A percentile compares a stretch with the other conserved stretches of the same genome.
Evolutionary conservation across 257 asterid species (phyloP).

Genomic region (Euphrasia confusa): DNA sequence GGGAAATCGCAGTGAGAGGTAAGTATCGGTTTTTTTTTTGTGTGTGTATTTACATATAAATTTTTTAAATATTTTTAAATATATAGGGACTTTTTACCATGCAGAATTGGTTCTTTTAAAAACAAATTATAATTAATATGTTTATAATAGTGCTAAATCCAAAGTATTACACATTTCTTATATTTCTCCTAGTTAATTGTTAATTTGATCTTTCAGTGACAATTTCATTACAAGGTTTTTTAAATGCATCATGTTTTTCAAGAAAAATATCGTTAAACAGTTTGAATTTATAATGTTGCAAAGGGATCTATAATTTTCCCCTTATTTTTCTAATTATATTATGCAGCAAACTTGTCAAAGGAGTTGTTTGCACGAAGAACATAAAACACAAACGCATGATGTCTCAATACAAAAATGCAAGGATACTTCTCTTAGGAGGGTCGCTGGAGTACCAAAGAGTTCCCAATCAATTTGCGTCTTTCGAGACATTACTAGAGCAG

Average conservation of each 20-base stretch:
- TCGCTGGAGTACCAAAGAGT: conserved; percentile 88
- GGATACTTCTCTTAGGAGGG: conserved; percentile 87
- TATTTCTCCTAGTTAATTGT: background rate
- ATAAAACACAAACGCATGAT: conserved; percentile 95
- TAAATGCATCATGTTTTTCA: background rate
- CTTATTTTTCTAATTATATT: background rate
- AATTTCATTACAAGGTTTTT: background rate
- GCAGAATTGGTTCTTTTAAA: background rate
- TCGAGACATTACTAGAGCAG: conserved; percentile 81
- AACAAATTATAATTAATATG: too few species aligned
- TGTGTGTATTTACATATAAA: too few species aligned
- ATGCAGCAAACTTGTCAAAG: conserved; percentile 80
- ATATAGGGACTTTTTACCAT: background rate
- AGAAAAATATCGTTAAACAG: background rate
- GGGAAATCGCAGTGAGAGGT: conserved; percentile 80
- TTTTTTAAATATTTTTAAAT: too few species aligned
- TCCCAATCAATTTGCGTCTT: conserved; percentile 83
- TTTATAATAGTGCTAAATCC: background rate
- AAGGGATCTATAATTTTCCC: background rate
- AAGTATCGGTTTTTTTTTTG: conserved; percentile 9
- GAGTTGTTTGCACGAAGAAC: conserved; percentile 90
- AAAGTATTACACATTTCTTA: background rate
- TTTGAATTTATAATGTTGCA: background rate
- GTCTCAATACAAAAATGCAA: conserved; percentile 76
- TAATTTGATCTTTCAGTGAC: background rate